Evolutionary conservation across 2,329 filamentous ascomycete genomes (phyloP), one percentile per base, ranked within the genome.

Genomic region (Seiridium cupressi): DNA sequence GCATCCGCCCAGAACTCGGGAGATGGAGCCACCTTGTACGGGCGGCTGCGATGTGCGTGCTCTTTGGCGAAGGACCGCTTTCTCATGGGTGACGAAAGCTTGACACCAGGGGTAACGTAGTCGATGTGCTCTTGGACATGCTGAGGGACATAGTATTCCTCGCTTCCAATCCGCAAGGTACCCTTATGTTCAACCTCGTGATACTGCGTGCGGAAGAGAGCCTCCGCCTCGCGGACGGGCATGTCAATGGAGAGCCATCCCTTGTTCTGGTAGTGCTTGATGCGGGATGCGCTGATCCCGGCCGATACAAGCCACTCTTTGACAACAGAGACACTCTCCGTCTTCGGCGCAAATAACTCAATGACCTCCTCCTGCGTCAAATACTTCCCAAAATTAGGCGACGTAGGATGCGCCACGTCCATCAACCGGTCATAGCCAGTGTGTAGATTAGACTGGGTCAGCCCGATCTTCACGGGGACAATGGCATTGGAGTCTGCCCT

Each of bases 51-150:
- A 8, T 13, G 49, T 31, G 9, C 5, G 49, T 42, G 7, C 7
- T 13, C 38, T 42, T 13, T 7, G 5, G 51, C 3, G 34, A 38
- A 10, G 34, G 3, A 42, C 34, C 51, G n/a, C 51, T 59, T 51
- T 13, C 7, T 55, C 51, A 55, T 34, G 34, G 9, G 55, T 5
- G 60, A 60, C 8, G 61, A 63, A 58, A 61, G 69, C 63, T 79
- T 79, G 58, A 81, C 72, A 13, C 79, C 79, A 1, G 81, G 81
- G 7, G 76, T 81, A 42, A 83, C 75, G 64, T 81, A 82, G 69
- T 82, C 80, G 60, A 83, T 72, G 58, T 81, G 78, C 34, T 72
- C 61, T 49, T 40, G 40, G 32, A 54, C 40, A 35, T 60, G 48
- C 3, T 35, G 31, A 11, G 58, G 58, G 26, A 60, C 34, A 18